Percentiles rank a stretch among this genome's conserved stretches.
Conservation (phyloP, 257 asterid species). For the Solanum chiquidenum region DNA sequence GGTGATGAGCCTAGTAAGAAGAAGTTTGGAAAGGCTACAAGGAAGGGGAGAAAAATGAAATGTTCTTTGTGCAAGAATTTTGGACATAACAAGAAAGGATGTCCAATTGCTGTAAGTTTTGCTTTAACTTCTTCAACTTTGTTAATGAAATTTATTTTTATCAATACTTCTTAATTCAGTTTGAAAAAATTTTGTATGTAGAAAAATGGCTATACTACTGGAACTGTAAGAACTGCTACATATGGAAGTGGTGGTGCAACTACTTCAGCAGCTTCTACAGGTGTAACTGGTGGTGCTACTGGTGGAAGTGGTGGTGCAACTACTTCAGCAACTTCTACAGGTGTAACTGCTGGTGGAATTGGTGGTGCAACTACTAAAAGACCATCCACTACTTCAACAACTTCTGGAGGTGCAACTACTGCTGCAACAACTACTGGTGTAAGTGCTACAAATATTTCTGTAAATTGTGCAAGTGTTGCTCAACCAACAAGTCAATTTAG, state of each 20-base stretch:
- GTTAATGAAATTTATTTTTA: not conserved
- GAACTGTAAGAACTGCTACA: not conserved
- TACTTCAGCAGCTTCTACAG: too few species aligned
- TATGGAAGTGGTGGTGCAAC: too few species aligned
- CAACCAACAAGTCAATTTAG: not conserved
- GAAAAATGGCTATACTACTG: not conserved
- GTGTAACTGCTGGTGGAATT: not conserved
- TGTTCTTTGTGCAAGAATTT: not conserved
- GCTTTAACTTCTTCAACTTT: not conserved
- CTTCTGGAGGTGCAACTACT: not conserved
- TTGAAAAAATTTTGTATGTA: not conserved
- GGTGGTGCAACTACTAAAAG: not conserved
- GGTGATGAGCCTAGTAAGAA: not conserved
- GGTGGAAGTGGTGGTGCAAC: not conserved
- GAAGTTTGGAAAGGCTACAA: not conserved
- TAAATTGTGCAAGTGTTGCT: not conserved
- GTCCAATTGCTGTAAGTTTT: not conserved
- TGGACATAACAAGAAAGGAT: not conserved
- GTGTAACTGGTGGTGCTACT: too few species aligned
- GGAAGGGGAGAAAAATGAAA: not conserved
- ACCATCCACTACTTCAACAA: not conserved
- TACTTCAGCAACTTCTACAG: not conserved
- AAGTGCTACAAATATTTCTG: not conserved
- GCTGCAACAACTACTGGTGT: not conserved
- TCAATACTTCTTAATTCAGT: not conserved